Evolutionary conservation across 192 early-diverging fungal species (phyloP).

Genomic region (Pilaira anomala): DNA sequence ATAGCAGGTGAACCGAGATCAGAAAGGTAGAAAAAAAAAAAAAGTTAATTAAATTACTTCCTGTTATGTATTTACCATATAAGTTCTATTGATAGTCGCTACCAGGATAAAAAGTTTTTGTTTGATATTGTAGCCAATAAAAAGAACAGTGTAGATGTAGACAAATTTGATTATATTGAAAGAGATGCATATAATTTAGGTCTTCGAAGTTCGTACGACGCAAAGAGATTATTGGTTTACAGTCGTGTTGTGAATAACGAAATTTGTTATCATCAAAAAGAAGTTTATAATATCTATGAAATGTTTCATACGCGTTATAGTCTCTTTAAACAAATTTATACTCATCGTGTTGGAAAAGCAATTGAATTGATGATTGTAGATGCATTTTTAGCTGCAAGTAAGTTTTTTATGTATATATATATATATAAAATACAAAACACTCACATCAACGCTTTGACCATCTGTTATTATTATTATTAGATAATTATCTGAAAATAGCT

Average conservation of each 20-base stretch:
- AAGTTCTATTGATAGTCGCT: constrained; percentile 22
- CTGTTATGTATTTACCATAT: no score
- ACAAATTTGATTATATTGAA: constrained; percentile 84
- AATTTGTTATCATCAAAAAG: constrained; percentile 88
- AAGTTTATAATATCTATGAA: constrained; percentile 85
- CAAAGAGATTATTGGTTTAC: constrained; percentile 69
- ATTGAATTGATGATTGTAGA: constrained; percentile 93
- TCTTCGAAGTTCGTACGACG: constrained; percentile 48
- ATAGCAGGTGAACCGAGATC: constrained; percentile 57
- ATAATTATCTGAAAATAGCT: constrained; percentile 62
- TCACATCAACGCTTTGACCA: no score
- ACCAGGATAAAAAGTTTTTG: constrained; percentile 60
- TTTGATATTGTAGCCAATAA: constrained; percentile 98
- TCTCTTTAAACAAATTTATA: constrained; percentile 83
- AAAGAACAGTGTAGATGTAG: constrained; percentile 88
- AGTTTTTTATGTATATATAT: not conserved
- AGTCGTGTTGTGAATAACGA: constrained; percentile 85
- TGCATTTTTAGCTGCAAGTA: constrained; percentile 71
- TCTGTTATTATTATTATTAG: constrained; percentile 9
- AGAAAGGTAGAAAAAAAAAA: constrained; percentile 33
- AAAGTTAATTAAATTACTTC: not conserved
- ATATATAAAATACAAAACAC: not conserved
- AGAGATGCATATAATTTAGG: constrained; percentile 80
- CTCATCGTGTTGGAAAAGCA: constrained; percentile 75
- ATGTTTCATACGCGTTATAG: constrained; percentile 80